A percentile compares a stretch with the other conserved stretches of the same genome.
phyloP scores from a whole-genome alignment of 768 basidiomycete genomes.

The Phanerodontia chrysosporium region DNA sequence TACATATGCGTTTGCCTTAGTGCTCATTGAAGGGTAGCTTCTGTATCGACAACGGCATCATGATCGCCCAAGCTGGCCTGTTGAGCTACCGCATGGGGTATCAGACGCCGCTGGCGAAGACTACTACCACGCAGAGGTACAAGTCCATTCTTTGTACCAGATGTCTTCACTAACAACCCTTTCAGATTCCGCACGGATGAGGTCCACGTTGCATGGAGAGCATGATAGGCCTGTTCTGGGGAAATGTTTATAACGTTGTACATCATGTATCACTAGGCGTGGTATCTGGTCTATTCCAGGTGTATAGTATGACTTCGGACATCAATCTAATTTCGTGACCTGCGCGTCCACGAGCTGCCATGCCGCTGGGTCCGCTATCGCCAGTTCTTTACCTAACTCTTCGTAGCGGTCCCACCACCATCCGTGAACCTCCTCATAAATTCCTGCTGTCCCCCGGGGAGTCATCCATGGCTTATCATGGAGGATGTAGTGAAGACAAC shows the following conservation, averaged over 20 bases:
- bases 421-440: slow-evolving; percentile 48
- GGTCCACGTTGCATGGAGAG: slow-evolving; percentile 88
- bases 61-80: slow-evolving; percentile 98
- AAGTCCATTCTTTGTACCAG: slow-evolving; percentile 12
- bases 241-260: neutral
- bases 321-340: slow-evolving; percentile 31
- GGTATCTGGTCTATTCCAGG: neutral
- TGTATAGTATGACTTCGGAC: neutral
- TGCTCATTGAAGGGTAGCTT: slow-evolving; percentile 50
- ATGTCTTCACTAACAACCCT: neutral
- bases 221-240: slow-evolving; percentile 18
- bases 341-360: slow-evolving; percentile 49
- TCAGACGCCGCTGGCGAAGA: slow-evolving; percentile 70
- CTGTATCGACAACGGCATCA: slow-evolving; percentile 99
- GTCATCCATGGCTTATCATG: slow-evolving; percentile 83
- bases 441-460: slow-evolving; percentile 37
- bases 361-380: slow-evolving; percentile 37
- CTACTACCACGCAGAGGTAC: slow-evolving; percentile 89
- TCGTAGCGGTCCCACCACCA: slow-evolving; percentile 83
- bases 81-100: slow-evolving; percentile 90
- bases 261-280: slow-evolving; percentile 6
- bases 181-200: slow-evolving; percentile 90
- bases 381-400: slow-evolving; percentile 38
- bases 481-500: slow-evolving; percentile 85
- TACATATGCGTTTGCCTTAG: neutral